Conservation (phyloP, 306 rosid genomes). For the Cyamopsis tetragonoloba region DNA sequence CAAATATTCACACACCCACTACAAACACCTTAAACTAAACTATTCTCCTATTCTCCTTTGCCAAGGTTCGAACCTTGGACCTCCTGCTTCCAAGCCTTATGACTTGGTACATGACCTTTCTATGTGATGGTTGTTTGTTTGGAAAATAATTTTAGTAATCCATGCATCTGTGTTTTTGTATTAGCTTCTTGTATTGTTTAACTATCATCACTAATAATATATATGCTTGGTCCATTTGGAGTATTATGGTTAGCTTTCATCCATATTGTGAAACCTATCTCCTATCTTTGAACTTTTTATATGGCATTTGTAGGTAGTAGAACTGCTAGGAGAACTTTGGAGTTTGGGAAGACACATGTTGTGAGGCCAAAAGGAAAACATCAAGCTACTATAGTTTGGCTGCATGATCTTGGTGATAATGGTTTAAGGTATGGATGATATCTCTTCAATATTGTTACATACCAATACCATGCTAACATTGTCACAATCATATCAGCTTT, state of each 20-base stretch:
- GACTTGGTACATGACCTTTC: no score
- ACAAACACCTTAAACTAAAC: no score
- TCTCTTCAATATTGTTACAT: conserved; percentile 5
- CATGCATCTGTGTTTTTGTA: background rate
- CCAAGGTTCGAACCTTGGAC: no score
- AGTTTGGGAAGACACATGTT: conserved; percentile 87
- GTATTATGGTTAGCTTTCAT: background rate
- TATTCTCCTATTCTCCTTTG: no score
- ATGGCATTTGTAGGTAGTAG: conserved; percentile 60
- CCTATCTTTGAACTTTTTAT: conserved; percentile 11
- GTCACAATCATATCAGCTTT: background rate
- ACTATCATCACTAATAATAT: background rate
- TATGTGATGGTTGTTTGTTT: background rate
- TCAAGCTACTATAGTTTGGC: conserved; percentile 94
- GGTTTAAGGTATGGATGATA: conserved; percentile 64
- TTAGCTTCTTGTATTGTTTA: background rate
- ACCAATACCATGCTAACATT: background rate
- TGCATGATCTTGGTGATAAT: conserved; percentile 92
- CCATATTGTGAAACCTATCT: background rate
- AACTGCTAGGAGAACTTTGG: conserved; percentile 55
- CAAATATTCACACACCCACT: no score
- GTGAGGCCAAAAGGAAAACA: conserved; percentile 92
- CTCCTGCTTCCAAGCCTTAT: no score
- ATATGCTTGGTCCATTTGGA: background rate
- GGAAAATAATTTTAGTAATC: background rate